Evolutionary conservation across 163 green algal species (phyloP).

Genomic region (Scenedesmus sp.): DNA sequence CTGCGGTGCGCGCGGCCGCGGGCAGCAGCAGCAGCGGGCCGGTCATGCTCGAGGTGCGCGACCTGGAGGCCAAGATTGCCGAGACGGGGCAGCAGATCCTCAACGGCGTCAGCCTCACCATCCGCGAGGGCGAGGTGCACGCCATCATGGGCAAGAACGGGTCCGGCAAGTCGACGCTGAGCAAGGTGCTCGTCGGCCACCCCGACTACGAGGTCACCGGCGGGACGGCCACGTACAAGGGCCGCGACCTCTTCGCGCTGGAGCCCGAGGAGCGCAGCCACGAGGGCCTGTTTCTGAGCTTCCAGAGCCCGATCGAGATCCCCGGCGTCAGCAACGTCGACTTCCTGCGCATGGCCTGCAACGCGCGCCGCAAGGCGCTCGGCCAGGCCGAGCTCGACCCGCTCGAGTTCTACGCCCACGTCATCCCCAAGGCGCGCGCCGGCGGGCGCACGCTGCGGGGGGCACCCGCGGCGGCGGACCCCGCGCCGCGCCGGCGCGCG

Average conservation of each 20-base stretch:
- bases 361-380: constrained; percentile 84
- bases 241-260: constrained; percentile 93
- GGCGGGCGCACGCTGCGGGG: no score
- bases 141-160: constrained; percentile 99
- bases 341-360: constrained; percentile 95
- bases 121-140: constrained; percentile 85
- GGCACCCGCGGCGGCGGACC: no score
- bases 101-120: constrained; percentile 89
- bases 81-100: constrained; percentile 89
- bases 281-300: constrained; percentile 82
- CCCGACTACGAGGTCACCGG: constrained; percentile 97
- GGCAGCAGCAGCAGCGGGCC: constrained; percentile 18
- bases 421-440: constrained; percentile 88
- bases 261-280: constrained; percentile 96
- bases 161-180: constrained; percentile 95
- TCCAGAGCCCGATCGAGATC: constrained; percentile 97
- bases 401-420: constrained; percentile 97
- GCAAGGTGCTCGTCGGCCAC: constrained; percentile 96
- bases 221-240: constrained; percentile 86
- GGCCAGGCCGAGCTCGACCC: constrained; percentile 94
- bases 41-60: constrained; percentile 90
- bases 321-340: constrained; percentile 98
- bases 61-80: constrained; percentile 85
- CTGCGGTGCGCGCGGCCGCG: no score
- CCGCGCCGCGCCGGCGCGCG: no score